Evolutionary conservation across 106 monocot genomes (phyloP).

Genomic region (Apostasia ramifera): DNA sequence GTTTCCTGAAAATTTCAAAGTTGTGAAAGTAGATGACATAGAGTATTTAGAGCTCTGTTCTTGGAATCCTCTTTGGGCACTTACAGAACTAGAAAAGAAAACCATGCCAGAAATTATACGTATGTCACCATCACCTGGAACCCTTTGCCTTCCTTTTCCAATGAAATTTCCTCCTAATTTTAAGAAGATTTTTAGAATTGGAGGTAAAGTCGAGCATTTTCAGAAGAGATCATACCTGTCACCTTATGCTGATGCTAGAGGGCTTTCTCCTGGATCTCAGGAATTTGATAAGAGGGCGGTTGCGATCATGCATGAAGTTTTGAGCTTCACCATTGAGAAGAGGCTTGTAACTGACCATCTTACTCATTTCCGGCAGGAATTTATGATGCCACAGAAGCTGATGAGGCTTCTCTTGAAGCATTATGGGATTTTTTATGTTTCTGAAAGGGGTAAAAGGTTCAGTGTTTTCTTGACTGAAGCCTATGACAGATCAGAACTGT

Average conservation of each 20-base stretch:
- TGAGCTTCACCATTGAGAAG: conserved; percentile 89
- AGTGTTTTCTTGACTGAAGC: conserved; percentile 81
- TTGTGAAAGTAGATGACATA: conserved; percentile 38
- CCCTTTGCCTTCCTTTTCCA: conserved; percentile 68
- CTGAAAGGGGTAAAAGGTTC: conserved; percentile 80
- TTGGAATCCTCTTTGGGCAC: conserved; percentile 76
- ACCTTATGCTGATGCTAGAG: conserved; percentile 67
- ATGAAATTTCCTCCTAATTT: conserved; percentile 81
- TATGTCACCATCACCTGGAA: conserved; percentile 26
- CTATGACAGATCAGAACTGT: conserved; percentile 73
- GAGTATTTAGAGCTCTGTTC: conserved; percentile 66
- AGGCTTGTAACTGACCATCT: conserved; percentile 85
- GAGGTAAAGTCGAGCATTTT: conserved; percentile 68
- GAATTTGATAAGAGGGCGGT: conserved; percentile 92
- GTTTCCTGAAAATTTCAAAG: conserved; percentile 69
- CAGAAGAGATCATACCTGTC: conserved; percentile 64
- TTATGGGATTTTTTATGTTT: conserved; percentile 86
- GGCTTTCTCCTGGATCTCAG: conserved; percentile 49
- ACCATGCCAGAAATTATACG: conserved; percentile 1
- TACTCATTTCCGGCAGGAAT: conserved; percentile 77
- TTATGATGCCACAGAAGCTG: conserved; percentile 90
- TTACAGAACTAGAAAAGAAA: conserved; percentile 84
- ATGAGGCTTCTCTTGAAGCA: conserved; percentile 94
- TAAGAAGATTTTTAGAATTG: conserved; percentile 49
- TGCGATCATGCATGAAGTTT: conserved; percentile 82